A percentile compares a stretch with the other conserved stretches of the same genome.
Conservation (phyloP, 2,329 filamentous ascomycete species). For the Pseudogymnoascus sp. region DNA sequence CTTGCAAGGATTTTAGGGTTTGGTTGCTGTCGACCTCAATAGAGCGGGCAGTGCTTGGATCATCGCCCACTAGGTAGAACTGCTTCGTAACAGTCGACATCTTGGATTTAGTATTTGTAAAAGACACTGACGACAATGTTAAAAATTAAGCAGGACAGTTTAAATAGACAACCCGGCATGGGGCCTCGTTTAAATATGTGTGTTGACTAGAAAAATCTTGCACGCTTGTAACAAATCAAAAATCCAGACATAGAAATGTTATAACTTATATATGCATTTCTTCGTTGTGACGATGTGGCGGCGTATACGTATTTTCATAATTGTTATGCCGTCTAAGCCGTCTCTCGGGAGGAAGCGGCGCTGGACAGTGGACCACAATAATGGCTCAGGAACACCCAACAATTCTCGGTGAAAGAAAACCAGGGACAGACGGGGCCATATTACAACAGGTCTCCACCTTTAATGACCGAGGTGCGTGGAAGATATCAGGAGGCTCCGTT, state of each 20-base stretch:
- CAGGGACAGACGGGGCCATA: not conserved
- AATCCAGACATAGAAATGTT: not conserved
- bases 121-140: not conserved
- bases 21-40: conserved; percentile 15
- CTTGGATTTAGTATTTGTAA: not conserved
- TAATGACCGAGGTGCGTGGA: not conserved
- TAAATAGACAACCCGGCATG: not conserved
- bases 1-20: conserved; percentile 15
- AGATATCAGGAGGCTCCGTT: not conserved
- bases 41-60: conserved; percentile 9
- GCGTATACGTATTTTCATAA: not conserved
- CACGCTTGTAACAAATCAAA: not conserved
- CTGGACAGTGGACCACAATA: not conserved
- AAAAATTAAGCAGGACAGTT: not conserved
- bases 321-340: not conserved
- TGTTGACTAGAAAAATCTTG: not conserved
- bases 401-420: not conserved
- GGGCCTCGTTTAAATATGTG: not conserved
- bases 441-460: not conserved
- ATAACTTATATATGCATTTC: conserved; percentile 1
- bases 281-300: not conserved
- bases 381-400: not conserved
- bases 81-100: conserved; percentile 6
- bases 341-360: not conserved
- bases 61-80: conserved; percentile 15